phyloP scores from a whole-genome alignment of 2,329 filamentous ascomycete genomes.

The Aulographum hederae region DNA sequence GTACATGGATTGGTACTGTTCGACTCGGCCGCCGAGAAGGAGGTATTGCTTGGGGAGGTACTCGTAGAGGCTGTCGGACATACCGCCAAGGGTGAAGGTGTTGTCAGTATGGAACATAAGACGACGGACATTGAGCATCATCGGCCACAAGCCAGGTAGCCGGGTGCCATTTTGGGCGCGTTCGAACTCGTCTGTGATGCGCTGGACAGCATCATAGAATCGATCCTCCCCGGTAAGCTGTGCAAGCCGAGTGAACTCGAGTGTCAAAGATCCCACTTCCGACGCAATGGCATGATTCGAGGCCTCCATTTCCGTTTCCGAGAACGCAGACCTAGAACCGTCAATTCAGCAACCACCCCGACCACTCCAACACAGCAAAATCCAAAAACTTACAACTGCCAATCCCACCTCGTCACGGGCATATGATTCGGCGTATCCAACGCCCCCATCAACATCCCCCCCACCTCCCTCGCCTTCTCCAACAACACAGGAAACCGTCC shows the following conservation, averaged over 20 bases:
- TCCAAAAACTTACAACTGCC: conserved; percentile 8
- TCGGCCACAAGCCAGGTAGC: conserved; percentile 18
- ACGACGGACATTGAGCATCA: conserved; percentile 14
- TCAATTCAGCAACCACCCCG: no score
- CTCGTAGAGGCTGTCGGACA: conserved; percentile 39
- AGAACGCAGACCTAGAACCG: no score
- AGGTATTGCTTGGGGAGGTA: conserved; percentile 48
- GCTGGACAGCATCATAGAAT: conserved; percentile 19
- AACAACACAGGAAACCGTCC: conserved; percentile 18
- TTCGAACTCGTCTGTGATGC: conserved; percentile 16
- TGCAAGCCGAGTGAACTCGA: conserved; percentile 21
- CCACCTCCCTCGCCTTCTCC: conserved; percentile 20
- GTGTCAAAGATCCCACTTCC: conserved; percentile 18
- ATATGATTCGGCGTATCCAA: conserved; percentile 26
- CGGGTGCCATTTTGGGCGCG: conserved; percentile 16
- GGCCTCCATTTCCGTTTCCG: conserved; percentile 11
- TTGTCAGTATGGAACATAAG: conserved; percentile 13
- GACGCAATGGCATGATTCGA: conserved; percentile 14
- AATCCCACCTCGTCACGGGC: conserved; percentile 20
- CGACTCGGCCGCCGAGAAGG: conserved; percentile 54
- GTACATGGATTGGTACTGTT: conserved; percentile 59
- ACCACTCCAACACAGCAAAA: no score
- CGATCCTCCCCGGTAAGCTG: conserved; percentile 19
- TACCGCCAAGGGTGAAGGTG: conserved; percentile 33
- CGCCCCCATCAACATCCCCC: conserved; percentile 24